Percentiles rank a stretch among this genome's conserved stretches.
These are phyloP conservation scores for Coccomyxa sp. DNA, from an alignment of 139 green algal genomes.

Conservation along the genomic window DNA sequence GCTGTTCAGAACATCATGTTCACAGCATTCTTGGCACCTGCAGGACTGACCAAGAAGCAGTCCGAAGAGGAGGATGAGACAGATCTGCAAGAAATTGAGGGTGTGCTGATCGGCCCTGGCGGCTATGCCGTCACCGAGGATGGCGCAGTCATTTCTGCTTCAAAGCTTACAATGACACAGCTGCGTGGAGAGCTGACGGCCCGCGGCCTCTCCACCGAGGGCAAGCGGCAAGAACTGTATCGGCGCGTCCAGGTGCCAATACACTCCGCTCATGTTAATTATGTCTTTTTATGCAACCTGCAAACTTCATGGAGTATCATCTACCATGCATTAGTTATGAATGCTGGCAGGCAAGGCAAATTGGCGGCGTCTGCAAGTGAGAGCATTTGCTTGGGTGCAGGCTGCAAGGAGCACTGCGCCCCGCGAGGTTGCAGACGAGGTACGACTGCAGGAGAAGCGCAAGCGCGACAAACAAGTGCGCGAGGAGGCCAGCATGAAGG, in stretches of 20 bases:
- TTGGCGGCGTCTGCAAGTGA: not conserved
- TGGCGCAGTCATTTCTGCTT: constrained; percentile 2
- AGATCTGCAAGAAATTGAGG: not conserved
- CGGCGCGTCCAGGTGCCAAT: constrained; percentile 16
- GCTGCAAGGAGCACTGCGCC: not conserved
- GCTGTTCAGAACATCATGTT: too few relatives aligned
- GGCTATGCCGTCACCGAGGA: not conserved
- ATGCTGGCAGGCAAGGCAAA: not conserved
- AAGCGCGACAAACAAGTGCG: not conserved
- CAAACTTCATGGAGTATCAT: not conserved
- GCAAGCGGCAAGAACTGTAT: constrained; percentile 10
- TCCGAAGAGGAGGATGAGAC: not conserved
- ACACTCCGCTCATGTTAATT: not conserved
- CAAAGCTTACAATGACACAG: constrained; percentile 7
- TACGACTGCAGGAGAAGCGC: not conserved
- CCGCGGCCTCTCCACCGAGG: constrained; percentile 14
- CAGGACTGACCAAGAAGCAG: not conserved
- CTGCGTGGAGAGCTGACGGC: constrained; percentile 17
- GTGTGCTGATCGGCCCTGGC: not conserved
- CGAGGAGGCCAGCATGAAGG: not conserved
- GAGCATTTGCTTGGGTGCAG: not conserved
- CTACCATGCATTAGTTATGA: not conserved
- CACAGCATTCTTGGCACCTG: too few relatives aligned
- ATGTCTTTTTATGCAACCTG: not conserved
- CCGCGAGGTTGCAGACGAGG: not conserved